Base-by-base conservation (phyloP, 2,329 filamentous ascomycete species). In the Pyricularia pennisetigena region DNA sequence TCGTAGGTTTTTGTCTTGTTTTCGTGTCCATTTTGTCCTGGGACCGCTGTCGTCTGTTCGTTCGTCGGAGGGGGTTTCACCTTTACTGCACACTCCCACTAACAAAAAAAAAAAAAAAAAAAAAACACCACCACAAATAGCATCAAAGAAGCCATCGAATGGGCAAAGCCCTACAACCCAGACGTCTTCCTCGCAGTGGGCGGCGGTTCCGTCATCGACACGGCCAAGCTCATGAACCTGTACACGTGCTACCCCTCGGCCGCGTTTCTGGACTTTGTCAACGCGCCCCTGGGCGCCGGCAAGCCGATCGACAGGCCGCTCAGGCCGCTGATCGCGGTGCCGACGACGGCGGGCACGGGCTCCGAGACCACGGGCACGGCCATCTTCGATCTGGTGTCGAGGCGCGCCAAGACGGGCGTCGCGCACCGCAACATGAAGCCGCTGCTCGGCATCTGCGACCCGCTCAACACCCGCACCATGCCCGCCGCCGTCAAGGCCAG, bases 221-320 rank as follows among this genome's bases (percentile, higher is more conserved):
- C 95, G 0, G 94, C 95, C 68, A 99, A 99, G 80, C 85, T 99
- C 68, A 98, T 99, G 94, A 99, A 99, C 76, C 85, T 99, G 0
- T 98, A 98, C 80, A 91, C 90, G 0, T 89, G 88, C 71, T 97
- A 93, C 76, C 94, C 94, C 0, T 91, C 97, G 8, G 94, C 94
- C 41, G 92, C 95, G 73, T 97, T 99, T 76, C 84, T 98, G 49
- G 94, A 99, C 82, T 99, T 99, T 74, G 95, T 99, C 78, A 98
- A 98, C 75, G 94, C 94, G 0, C 95, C 95, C 0, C 82, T 98
- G 0, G 95, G 95, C 69, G 93, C 91, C 71, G 95, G 95, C 4
- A 80, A 86, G 28, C 92, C 92, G 0, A 90, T 96, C 69, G 87
- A 87, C 32, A 86, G 85, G 69, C 84, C 86, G 62, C 82, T 96